Percentiles rank a stretch among this genome's conserved stretches.
Conservation (phyloP, 2,329 filamentous ascomycete species). For the Arthrobotrys musiformis region DNA sequence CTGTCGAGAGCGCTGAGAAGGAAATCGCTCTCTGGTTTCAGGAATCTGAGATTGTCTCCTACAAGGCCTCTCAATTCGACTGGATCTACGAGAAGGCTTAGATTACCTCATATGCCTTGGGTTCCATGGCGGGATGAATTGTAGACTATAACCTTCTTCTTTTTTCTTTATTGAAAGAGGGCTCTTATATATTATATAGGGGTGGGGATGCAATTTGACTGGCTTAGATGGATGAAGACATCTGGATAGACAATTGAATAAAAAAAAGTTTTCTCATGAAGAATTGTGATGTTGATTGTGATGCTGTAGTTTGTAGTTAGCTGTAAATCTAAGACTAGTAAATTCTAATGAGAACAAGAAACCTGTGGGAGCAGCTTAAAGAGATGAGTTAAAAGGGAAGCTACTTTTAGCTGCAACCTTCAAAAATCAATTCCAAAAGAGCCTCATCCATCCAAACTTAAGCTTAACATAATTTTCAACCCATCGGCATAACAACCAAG, state of each 20-base stretch:
- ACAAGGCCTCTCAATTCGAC: conserved; percentile 84
- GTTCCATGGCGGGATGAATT: conserved; percentile 42
- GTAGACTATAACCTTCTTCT: conserved; percentile 59
- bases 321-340: not conserved
- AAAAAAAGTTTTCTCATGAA: conserved; percentile 16
- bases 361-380: too few relatives aligned
- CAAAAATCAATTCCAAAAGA: not conserved
- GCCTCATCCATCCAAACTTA: not conserved
- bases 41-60: conserved; percentile 79
- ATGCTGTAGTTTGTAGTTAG: not conserved
- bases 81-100: conserved; percentile 92
- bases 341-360: too few relatives aligned
- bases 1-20: conserved; percentile 99
- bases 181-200: not conserved
- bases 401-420: not conserved
- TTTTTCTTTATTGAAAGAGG: not conserved
- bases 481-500: not conserved
- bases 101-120: conserved; percentile 59
- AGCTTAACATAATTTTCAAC: not conserved
- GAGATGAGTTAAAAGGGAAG: not conserved
- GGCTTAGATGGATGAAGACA: not conserved
- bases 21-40: conserved; percentile 99
- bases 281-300: not conserved
- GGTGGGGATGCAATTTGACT: not conserved
- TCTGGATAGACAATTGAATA: not conserved